Base-by-base conservation (phyloP, 148 eudicot genomes). In the Diospyros kaki region DNA sequence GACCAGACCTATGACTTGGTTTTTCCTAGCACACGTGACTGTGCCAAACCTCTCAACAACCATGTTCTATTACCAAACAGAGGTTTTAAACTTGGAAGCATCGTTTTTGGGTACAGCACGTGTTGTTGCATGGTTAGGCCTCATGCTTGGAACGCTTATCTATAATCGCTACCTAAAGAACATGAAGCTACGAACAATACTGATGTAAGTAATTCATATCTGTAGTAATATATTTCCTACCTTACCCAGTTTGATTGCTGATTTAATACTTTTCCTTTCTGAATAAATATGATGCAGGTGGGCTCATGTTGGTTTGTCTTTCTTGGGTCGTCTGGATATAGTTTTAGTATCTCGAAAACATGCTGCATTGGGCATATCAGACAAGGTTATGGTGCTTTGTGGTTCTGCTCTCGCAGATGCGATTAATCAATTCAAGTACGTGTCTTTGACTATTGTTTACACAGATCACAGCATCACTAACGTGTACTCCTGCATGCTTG, bases 1-100 rank as follows among this genome's bases (percentile, higher is more conserved):
- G 84, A 81, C 76, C 88, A 94, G 98, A 83, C 96, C 97, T 75
- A 94, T 94, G 96, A 84, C 96, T 62, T 94, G 98, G 98, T 94
- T 94, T 81, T 92, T 92, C 89, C 71, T 94, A 78, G 96, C 98
- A 51, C 86, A 87, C 75, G 86, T 92, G 69, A 89, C 91, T 71
- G 75, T 87, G 65, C 98, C 98, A 82, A 94, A 90, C 75, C 84
- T 94, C 68, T 94, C 98, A 18, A 94, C 98, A 44, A 75, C 88
- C 68, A 94, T 90, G 96, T 94, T 94, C 81, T 92, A 90, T 80
- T 94, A 94, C 85, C 96, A 92, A 84, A 89, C 96, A 2, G 97
- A 94, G 81, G 75, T 68, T 82, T 83, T 94, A 74, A 82, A 89
- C 73, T 77, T 94, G 85, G 98, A 92, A 76, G 91, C 98, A 5